Conservation (phyloP, 2,329 filamentous ascomycete genomes). For the Graphiopsis chlorocephala region DNA sequence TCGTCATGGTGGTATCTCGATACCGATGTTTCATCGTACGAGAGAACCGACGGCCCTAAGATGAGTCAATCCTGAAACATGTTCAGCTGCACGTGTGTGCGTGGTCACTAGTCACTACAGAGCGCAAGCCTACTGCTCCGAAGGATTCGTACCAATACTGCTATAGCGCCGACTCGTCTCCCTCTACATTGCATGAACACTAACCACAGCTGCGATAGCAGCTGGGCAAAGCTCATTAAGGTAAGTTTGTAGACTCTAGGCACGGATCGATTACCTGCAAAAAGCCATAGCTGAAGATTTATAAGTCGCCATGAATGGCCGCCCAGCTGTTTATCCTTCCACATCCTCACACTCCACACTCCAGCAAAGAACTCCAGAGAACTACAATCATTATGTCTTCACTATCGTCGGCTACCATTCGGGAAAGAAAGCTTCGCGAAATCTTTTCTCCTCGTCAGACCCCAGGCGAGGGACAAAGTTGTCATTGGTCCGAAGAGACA, state of each 20-base stretch:
- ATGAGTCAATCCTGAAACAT: background rate
- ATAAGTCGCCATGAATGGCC: background rate
- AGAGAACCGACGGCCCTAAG: background rate
- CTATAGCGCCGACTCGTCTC: background rate
- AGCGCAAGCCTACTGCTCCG: background rate
- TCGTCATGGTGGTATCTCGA: background rate
- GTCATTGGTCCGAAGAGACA: background rate
- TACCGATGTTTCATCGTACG: background rate
- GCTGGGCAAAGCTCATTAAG: background rate
- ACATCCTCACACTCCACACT: background rate
- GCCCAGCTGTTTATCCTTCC: background rate
- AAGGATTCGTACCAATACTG: background rate
- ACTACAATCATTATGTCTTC: background rate
- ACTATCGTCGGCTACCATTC: background rate
- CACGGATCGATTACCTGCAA: background rate
- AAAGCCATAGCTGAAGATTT: background rate
- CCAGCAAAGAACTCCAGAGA: background rate
- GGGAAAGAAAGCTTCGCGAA: background rate
- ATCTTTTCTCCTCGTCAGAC: background rate
- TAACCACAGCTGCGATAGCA: background rate
- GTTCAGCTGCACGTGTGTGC: background rate
- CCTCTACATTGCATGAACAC: background rate
- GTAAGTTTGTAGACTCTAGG: background rate
- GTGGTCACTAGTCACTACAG: background rate
- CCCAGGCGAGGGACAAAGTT: background rate